Evolutionary conservation across 1,284 basidiomycete genomes (phyloP), one percentile per base, ranked within the genome.

Genomic region (Austroboletus novae-zelandiae): DNA sequence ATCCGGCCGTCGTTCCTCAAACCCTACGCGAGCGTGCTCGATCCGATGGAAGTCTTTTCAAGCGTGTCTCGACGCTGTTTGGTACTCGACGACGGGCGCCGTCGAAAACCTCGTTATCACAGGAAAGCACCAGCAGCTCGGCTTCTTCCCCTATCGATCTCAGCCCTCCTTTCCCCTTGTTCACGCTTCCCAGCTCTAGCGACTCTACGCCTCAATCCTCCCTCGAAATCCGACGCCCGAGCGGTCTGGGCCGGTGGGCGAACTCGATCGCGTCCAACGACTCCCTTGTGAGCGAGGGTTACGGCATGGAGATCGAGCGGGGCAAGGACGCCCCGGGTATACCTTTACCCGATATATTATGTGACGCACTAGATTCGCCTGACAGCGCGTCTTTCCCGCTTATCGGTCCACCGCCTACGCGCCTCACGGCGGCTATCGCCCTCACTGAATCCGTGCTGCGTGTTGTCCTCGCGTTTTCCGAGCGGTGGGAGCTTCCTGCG

Each of bases 141-240:
- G 46, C 52, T 30, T 18, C 58, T 23, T 35, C 25, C 9, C 58
- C 51, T 9, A 53, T 68, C 10, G 66, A 50, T 30, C 55, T 60
- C 30, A 50, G 45, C 31, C 51, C 44, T 20, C 17, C 66, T 1
- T 43, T 40, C 9, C 53, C 58, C 6, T 44, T 54, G 35, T 15
- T 45, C 10, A 15, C 32, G 4, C 54, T 68, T 32, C 47, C 66
- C 3, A 52, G 66, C 20, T 69, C 67, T 9, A 60, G 50, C 44
- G 52, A 52, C 31, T 54, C 60, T 1, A 62, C 55, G 4, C 42
- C 56, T 9, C 43, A 47, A 8, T 61, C 64, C 30, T 69, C 67
- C n/a, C 66, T 68, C 2, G 64, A 66, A 47, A 66, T 66, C 27
- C 65, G 64, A 31, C 58, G 66, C 14, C 64, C 64, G 15, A 66